phyloP scores from a whole-genome alignment of 2,329 filamentous ascomycete genomes.

The Fusarium pseudograminearum region DNA sequence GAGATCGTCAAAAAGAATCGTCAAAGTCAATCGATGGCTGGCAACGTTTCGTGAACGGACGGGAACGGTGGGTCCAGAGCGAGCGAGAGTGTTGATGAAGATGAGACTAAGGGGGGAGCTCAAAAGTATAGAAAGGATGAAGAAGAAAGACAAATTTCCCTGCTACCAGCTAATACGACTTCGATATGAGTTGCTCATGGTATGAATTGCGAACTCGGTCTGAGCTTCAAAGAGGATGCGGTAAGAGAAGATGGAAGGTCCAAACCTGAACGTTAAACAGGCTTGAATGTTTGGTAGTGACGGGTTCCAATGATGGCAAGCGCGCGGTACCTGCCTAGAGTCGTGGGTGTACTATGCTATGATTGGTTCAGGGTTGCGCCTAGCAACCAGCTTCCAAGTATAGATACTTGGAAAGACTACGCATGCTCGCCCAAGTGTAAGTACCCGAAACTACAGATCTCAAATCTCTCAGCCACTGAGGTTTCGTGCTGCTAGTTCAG shows the following conservation, averaged over 20 bases:
- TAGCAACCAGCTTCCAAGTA: constrained; percentile 44
- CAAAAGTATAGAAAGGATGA: constrained; percentile 24
- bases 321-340: constrained; percentile 40
- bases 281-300: constrained; percentile 43
- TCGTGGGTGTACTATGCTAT: background rate
- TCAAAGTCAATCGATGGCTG: constrained; percentile 39
- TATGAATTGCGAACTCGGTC: constrained; percentile 36
- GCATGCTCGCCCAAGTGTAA: background rate
- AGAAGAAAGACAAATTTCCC: constrained; percentile 33
- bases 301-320: constrained; percentile 29
- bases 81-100: constrained; percentile 23
- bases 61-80: constrained; percentile 42
- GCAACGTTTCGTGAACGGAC: constrained; percentile 44
- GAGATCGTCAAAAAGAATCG: constrained; percentile 32
- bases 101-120: constrained; percentile 18
- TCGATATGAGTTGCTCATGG: constrained; percentile 41
- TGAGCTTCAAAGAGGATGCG: constrained; percentile 30
- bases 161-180: constrained; percentile 43
- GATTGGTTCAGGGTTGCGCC: constrained; percentile 35
- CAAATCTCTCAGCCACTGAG: constrained; percentile 25
- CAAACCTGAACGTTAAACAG: constrained; percentile 24
- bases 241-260: constrained; percentile 18
- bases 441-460: constrained; percentile 19
- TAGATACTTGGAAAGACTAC: constrained; percentile 13
- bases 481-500: constrained; percentile 6